phyloP scores from a whole-genome alignment of 345 rosid species.

The Leavenworthia alabamica region DNA sequence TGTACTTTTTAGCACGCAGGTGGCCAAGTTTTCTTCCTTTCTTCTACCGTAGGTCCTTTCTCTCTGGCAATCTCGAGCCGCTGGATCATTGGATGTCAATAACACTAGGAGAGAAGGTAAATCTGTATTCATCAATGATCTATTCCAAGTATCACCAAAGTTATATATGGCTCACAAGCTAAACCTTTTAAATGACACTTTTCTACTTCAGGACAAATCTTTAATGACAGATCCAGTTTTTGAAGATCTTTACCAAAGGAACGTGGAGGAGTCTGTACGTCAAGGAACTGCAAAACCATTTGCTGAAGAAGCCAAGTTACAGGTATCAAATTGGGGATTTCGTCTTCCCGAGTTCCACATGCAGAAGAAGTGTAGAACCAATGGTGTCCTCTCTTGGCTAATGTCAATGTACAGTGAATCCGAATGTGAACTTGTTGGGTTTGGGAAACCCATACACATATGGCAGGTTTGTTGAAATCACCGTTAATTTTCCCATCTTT shows the following conservation, averaged over 20 bases:
- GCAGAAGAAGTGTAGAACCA: slow-evolving; percentile 55
- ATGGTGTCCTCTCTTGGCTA: slow-evolving; percentile 74
- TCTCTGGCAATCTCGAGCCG: slow-evolving; percentile 68
- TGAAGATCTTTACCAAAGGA: slow-evolving; percentile 79
- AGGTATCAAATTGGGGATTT: slow-evolving; percentile 86
- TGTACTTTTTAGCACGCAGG: slow-evolving; percentile 60
- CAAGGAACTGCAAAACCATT: slow-evolving; percentile 70
- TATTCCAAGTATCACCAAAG: not conserved
- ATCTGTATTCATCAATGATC: slow-evolving; percentile 3
- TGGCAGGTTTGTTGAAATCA: slow-evolving; percentile 72
- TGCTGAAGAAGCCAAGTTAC: slow-evolving; percentile 65
- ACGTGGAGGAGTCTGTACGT: slow-evolving; percentile 87
- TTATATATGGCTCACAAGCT: not conserved
- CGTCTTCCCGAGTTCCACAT: slow-evolving; percentile 60
- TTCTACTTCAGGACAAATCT: slow-evolving; percentile 55
- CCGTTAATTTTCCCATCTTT: slow-evolving; percentile 3
- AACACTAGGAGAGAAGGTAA: slow-evolving; percentile 64
- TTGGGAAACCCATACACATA: slow-evolving; percentile 68
- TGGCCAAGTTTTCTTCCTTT: slow-evolving; percentile 57
- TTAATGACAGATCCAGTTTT: slow-evolving; percentile 45
- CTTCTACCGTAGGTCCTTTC: slow-evolving; percentile 59
- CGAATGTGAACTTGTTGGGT: slow-evolving; percentile 71
- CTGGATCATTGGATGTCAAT: slow-evolving; percentile 70
- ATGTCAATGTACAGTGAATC: slow-evolving; percentile 62
- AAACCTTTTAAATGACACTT: not conserved